These are phyloP conservation scores for Hibiscus trionum DNA, from an alignment of 345 rosid genomes.

Conservation along the genomic window DNA sequence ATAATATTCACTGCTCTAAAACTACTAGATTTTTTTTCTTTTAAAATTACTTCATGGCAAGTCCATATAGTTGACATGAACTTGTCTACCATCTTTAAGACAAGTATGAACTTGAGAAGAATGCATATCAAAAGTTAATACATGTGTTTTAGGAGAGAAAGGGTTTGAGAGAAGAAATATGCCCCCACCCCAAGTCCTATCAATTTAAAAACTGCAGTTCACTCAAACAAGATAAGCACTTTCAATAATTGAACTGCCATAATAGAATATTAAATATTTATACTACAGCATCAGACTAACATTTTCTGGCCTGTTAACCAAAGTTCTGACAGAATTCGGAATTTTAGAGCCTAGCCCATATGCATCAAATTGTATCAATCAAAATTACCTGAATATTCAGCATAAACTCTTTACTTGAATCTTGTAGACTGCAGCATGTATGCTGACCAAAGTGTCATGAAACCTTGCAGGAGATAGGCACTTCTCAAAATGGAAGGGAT, in stretches of 20 bases:
- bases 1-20: neutral
- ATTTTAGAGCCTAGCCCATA: slow-evolving; percentile 1
- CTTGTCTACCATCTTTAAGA: neutral
- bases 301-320: neutral
- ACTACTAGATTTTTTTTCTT: neutral
- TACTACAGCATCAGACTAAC: neutral
- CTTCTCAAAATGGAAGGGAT: slow-evolving; percentile 98
- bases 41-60: neutral
- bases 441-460: neutral
- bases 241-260: neutral
- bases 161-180: neutral
- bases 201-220: neutral
- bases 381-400: neutral
- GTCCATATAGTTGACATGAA: neutral
- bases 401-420: neutral
- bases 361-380: neutral
- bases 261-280: neutral
- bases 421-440: neutral
- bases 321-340: neutral
- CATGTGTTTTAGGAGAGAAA: neutral
- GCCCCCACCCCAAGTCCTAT: neutral
- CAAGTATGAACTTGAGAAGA: neutral
- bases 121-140: neutral
- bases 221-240: slow-evolving; percentile 2
- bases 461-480: slow-evolving; percentile 76